A percentile compares a stretch with the other conserved stretches of the same genome.
phyloP scores from a whole-genome alignment of 441 rosid genomes.

The Bruguiera hainesii region DNA sequence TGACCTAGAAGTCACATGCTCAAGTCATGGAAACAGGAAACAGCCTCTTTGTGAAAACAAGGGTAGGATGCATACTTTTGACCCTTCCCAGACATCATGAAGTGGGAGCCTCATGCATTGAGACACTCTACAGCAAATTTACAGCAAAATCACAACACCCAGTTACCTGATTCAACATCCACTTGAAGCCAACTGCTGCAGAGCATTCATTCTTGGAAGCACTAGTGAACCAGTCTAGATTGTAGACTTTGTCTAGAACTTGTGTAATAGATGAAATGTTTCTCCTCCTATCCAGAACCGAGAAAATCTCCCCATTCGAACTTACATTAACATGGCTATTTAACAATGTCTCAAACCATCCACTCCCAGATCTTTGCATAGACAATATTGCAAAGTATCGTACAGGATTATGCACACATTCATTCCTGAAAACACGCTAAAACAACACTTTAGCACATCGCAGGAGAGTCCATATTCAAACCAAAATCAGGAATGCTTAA shows the following conservation, averaged over 20 bases:
- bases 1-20: no score
- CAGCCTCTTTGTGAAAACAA: no score
- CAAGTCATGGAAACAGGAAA: no score
- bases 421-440: constrained; percentile 37
- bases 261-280: background rate
- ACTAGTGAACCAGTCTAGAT: constrained; percentile 10
- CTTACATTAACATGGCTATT: constrained; percentile 1
- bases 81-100: no score
- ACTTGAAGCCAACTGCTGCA: constrained; percentile 13
- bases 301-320: constrained; percentile 7
- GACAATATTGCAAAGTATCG: constrained; percentile 9
- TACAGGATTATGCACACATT: constrained; percentile 1
- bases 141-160: background rate
- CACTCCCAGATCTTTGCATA: constrained; percentile 5
- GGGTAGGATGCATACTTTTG: no score
- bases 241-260: constrained; percentile 3
- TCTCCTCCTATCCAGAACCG: constrained; percentile 6
- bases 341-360: constrained; percentile 8
- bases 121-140: background rate
- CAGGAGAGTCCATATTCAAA: constrained; percentile 5
- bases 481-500: constrained; percentile 1
- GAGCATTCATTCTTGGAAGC: constrained; percentile 5
- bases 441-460: constrained; percentile 5
- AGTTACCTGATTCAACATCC: constrained; percentile 15
- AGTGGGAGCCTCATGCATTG: no score